phyloP scores from a whole-genome alignment of 345 rosid species.

The Rhizophora apiculata region DNA sequence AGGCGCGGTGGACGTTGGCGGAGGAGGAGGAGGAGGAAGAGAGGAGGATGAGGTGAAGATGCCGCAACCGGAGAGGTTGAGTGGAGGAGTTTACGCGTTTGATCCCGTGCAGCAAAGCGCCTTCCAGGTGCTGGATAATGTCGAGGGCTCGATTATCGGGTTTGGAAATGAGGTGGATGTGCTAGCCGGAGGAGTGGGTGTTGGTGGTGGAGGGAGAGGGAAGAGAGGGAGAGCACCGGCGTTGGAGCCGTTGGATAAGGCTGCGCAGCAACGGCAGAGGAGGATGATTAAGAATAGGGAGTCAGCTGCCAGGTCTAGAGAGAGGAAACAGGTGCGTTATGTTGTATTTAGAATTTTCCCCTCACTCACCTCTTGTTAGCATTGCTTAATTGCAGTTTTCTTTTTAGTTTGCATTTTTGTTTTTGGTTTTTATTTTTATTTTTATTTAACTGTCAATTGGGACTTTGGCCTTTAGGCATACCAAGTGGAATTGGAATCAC shows the following conservation, averaged over 20 bases:
- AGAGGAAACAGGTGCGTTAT: constrained; percentile 68
- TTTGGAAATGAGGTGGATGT: constrained; percentile 45
- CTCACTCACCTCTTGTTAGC: background rate
- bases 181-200: constrained; percentile 9
- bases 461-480: constrained; percentile 49
- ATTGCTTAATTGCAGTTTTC: too few species aligned
- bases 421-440: too few species aligned
- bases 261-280: constrained; percentile 84
- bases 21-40: constrained; percentile 34
- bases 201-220: constrained; percentile 43
- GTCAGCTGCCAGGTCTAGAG: constrained; percentile 95
- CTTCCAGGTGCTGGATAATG: constrained; percentile 53
- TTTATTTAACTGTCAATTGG: too few species aligned
- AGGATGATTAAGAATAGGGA: constrained; percentile 99
- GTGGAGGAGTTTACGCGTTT: constrained; percentile 50
- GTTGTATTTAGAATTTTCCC: background rate
- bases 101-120: constrained; percentile 45
- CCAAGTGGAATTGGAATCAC: constrained; percentile 76
- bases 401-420: too few species aligned
- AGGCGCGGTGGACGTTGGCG: constrained; percentile 44
- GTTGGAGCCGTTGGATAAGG: constrained; percentile 79
- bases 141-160: constrained; percentile 51
- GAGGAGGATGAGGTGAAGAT: constrained; percentile 23
- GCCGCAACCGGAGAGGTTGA: constrained; percentile 34
- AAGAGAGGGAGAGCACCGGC: constrained; percentile 59